phyloP scores from a whole-genome alignment of 768 basidiomycete species.

The Antrodiella citrinella region DNA sequence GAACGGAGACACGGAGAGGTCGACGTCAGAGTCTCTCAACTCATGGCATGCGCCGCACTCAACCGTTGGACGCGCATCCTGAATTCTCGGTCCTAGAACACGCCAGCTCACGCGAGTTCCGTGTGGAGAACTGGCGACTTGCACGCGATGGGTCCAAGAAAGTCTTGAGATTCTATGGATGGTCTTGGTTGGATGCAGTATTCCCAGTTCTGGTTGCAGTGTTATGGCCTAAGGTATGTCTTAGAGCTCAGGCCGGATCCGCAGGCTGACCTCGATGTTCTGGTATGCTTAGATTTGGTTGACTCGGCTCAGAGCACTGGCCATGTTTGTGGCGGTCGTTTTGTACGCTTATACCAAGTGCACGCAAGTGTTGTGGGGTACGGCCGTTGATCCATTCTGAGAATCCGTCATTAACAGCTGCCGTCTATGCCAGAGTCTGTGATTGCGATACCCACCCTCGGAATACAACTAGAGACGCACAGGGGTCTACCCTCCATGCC shows the following conservation, averaged over 20 bases:
- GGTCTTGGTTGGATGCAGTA: slow-evolving; percentile 32
- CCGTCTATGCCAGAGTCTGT: slow-evolving; percentile 48
- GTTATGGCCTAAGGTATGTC: slow-evolving; percentile 13
- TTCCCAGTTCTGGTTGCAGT: slow-evolving; percentile 16
- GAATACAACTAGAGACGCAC: slow-evolving; percentile 69
- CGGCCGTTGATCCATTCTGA: background rate
- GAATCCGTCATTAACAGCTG: background rate
- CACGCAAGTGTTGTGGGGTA: slow-evolving; percentile 44
- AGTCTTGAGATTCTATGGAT: slow-evolving; percentile 22
- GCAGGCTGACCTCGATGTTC: background rate
- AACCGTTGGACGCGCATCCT: slow-evolving; percentile 35
- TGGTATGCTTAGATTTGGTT: slow-evolving; percentile 2
- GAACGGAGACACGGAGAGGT: background rate
- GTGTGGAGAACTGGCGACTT: slow-evolving; percentile 45
- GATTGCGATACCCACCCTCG: slow-evolving; percentile 55
- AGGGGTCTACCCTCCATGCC: slow-evolving; percentile 40
- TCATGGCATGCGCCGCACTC: slow-evolving; percentile 27
- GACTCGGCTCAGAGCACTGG: slow-evolving; percentile 3
- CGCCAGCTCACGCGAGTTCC: slow-evolving; percentile 49
- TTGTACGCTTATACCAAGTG: slow-evolving; percentile 27
- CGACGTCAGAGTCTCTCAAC: background rate
- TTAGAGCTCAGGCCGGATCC: background rate
- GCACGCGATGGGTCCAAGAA: slow-evolving; percentile 33
- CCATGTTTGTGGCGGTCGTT: slow-evolving; percentile 10
- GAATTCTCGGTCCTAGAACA: slow-evolving; percentile 42